These are phyloP conservation scores for Cyathus striatus DNA, from an alignment of 768 basidiomycete genomes.

Conservation along the genomic window DNA sequence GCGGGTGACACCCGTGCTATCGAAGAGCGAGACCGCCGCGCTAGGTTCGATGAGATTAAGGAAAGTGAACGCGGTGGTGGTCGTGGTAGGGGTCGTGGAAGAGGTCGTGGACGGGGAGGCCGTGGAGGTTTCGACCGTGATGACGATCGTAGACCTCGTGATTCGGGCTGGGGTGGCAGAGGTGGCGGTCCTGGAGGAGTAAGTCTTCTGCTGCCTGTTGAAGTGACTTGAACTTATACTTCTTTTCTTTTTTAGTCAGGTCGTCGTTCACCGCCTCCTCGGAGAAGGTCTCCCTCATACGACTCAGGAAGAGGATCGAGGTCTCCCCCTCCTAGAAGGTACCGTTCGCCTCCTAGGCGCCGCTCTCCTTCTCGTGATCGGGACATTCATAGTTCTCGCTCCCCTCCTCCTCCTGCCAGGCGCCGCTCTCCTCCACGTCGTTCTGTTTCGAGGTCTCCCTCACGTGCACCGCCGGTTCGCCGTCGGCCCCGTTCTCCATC, in stretches of 20 bases:
- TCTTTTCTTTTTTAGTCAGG: conserved; percentile 26
- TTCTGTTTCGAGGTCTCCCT: conserved; percentile 37
- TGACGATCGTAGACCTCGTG: conserved; percentile 38
- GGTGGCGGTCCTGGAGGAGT: conserved; percentile 44
- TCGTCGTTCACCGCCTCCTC: conserved; percentile 40
- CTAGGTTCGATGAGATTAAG: conserved; percentile 58
- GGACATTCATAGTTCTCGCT: conserved; percentile 12
- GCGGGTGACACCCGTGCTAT: conserved; percentile 61
- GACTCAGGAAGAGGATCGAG: conserved; percentile 3
- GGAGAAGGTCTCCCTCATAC: conserved; percentile 36
- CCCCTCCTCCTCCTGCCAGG: conserved; percentile 17
- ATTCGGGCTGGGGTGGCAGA: conserved; percentile 66
- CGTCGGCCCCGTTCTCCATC: conserved; percentile 43
- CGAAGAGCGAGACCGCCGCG: conserved; percentile 67
- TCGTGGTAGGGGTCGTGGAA: conserved; percentile 57
- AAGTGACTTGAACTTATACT: not conserved
- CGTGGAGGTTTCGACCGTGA: conserved; percentile 42
- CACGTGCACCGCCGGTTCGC: conserved; percentile 27
- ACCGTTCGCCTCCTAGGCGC: conserved; percentile 28
- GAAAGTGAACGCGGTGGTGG: conserved; percentile 43
- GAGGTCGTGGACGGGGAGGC: conserved; percentile 42
- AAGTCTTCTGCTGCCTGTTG: conserved; percentile 15
- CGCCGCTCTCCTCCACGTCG: conserved; percentile 20
- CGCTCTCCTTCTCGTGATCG: conserved; percentile 18
- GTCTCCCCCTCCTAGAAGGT: conserved; percentile 8